These are phyloP conservation scores for Eleusine indica DNA, from an alignment of 176 grass and related monocot genomes.

Conservation along the genomic window DNA sequence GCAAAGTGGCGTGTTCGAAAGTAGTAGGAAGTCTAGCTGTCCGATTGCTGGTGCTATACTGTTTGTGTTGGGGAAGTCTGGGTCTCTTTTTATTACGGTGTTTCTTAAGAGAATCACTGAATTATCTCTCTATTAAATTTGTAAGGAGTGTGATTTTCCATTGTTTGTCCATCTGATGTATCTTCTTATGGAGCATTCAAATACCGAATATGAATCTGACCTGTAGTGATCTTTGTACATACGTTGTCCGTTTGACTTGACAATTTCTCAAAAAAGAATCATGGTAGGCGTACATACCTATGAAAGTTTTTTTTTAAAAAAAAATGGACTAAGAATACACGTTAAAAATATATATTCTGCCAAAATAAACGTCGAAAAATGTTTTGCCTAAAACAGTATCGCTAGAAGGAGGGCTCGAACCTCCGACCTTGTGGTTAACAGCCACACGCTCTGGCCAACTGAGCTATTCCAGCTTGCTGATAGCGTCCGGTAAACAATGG, in stretches of 20 bases:
- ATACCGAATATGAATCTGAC: neutral
- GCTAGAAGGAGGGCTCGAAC: conserved; percentile 85
- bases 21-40: conserved; percentile 34
- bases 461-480: conserved; percentile 62
- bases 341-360: too few species aligned
- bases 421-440: conserved; percentile 93
- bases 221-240: neutral
- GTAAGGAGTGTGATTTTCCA: neutral
- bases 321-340: too few species aligned
- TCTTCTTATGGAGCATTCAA: neutral
- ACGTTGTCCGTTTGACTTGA: neutral
- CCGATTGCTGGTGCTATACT: neutral
- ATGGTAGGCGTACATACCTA: too few species aligned
- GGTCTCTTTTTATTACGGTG: conserved; percentile 6
- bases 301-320: too few species aligned
- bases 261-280: too few species aligned
- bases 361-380: too few species aligned
- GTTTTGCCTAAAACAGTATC: neutral
- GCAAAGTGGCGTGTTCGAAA: conserved; percentile 33
- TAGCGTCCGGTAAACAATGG: too few species aligned
- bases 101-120: conserved; percentile 26
- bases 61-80: neutral
- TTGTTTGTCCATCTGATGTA: neutral
- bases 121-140: neutral
- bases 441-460: conserved; percentile 82